Evolutionary conservation across 345 rosid species (phyloP), one percentile per base, ranked within the genome.

Genomic region (Murraya koenigii): DNA sequence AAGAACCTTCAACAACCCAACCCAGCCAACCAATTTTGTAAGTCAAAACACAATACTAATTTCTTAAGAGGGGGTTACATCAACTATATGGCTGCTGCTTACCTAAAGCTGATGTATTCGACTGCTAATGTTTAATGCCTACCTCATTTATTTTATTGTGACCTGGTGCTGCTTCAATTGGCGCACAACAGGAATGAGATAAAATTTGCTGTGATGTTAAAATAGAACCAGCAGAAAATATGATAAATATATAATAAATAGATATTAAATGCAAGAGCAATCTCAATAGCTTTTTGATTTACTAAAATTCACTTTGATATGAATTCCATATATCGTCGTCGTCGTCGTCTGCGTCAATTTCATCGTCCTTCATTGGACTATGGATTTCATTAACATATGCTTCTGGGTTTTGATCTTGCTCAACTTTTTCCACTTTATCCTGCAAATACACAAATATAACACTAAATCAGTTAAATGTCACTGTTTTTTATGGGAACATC

Each of bases 381-480:
- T 56, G 75, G 76, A 76, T 79, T 49, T 80, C 88, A 28, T 70
- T 83, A 72, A 66, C 74, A 71, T 83, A 80, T 19, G 61, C 79
- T 68, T 72, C 80, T 6, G 7, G 72, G 64, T 71, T 70, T 71
- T 80, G 87, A 44, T 74, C 71, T 63, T 44, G 62, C 63, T 84
- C 81, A 19, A 72, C 28, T 61, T 86, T 83, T 66, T 75, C 38
- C 1, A 68, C 75, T 75, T 82, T 87, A 58, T 80, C 90, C 95
- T 87, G 85, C 84, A 75, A 66, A 60, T 66, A 70, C 15, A 56
- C 47, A 66, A 75, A 41, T 26, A 30, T 11, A 74, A 61, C n/a
- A 49, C 56, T 76, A 41, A 19, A 13, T 11, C 14, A 7, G 8
- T 47, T 17, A 30, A 47, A 67, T 67, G 9, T 0, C 3, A 26